Evolutionary conservation across 805 yeast genomes (phyloP), one percentile per base, ranked within the genome.

Genomic region (Cyberlindnera xylosilytica): DNA sequence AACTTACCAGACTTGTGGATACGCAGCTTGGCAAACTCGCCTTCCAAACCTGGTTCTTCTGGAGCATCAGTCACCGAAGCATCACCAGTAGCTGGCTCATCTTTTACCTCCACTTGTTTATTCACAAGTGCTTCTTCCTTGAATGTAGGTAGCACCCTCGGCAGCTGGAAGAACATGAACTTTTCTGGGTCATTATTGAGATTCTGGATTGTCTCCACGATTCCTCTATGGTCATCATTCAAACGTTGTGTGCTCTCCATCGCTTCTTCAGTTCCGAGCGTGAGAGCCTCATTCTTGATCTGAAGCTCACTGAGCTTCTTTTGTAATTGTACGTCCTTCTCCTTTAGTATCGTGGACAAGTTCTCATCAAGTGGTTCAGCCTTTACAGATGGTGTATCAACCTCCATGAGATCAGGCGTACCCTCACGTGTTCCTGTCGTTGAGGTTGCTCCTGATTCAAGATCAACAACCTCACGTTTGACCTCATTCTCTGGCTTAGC

Each of bases 1-100:
- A 88, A 61, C 58, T 77, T 86, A 3, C 98, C 98, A 1, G 96
- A 87, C 55, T 81, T 77, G 61, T 90, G 97, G 35, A 82, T 70
- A 42, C 91, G 76, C 26, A 91, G 57, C 9, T 75, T 70, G 6
- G 97, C 97, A 29, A 88, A 71, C 41, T 70, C 70, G 1, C 97
- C 97, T 30, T 65, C 63, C 18, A 41, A 52, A 9, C 49, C 50
- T 3, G 9, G 15, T 23, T 33, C 15, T 2, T 38, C 47, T 10
- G 10, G 29, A 5, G 22, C 30, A 12, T 38, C 48, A 13, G 22
- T 37, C 38, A 34, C 26, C n/a, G 39, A 30, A 3, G 23, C 16
- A 12, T 34, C 39, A 13, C 28, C 38, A 17, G 11, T 32, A 12
- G 39, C 43, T 13, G 38, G n/a, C n/a, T 39, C 52, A 10, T 40